Percentiles rank a stretch among this genome's conserved stretches.
phyloP scores from a whole-genome alignment of 2,329 filamentous ascomycete genomes.

The Apiospora arundinis region DNA sequence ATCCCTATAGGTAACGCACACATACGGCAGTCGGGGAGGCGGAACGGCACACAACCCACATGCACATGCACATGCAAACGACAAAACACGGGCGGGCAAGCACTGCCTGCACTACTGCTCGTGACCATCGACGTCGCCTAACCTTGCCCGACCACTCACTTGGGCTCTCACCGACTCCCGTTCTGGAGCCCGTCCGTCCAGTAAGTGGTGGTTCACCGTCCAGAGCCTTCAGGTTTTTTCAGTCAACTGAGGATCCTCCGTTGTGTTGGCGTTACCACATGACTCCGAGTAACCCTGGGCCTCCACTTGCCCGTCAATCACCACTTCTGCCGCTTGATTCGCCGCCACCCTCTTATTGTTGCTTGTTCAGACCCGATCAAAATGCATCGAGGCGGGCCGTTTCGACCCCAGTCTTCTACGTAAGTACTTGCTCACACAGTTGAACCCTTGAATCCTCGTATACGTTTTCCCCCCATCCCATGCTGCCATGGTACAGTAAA shows the following conservation, averaged over 20 bases:
- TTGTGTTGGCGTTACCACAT: slow-evolving; percentile 12
- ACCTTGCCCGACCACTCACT: slow-evolving; percentile 7
- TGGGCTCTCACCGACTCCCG: slow-evolving; percentile 13
- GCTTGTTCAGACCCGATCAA: slow-evolving; percentile 2
- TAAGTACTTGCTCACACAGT: neutral
- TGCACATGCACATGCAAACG: neutral
- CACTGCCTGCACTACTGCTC: neutral
- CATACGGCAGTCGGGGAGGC: neutral
- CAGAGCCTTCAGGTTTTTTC: neutral
- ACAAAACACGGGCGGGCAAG: neutral
- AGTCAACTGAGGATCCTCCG: slow-evolving; percentile 3
- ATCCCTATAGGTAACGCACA: neutral
- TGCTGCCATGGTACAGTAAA: too few relatives aligned
- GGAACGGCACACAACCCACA: slow-evolving; percentile 6
- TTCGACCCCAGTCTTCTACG: neutral
- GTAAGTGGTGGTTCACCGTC: slow-evolving; percentile 3
- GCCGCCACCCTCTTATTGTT: neutral
- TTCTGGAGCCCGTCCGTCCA: neutral
- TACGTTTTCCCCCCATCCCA: slow-evolving; percentile 16
- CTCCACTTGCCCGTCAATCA: slow-evolving; percentile 1
- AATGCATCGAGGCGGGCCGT: slow-evolving; percentile 5
- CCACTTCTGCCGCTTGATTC: slow-evolving; percentile 11
- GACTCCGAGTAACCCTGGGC: slow-evolving; percentile 14
- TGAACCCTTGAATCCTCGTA: slow-evolving; percentile 3
- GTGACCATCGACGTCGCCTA: slow-evolving; percentile 14